These are phyloP conservation scores for Plantago ovata DNA, from an alignment of 257 asterid species.

Conservation along the genomic window DNA sequence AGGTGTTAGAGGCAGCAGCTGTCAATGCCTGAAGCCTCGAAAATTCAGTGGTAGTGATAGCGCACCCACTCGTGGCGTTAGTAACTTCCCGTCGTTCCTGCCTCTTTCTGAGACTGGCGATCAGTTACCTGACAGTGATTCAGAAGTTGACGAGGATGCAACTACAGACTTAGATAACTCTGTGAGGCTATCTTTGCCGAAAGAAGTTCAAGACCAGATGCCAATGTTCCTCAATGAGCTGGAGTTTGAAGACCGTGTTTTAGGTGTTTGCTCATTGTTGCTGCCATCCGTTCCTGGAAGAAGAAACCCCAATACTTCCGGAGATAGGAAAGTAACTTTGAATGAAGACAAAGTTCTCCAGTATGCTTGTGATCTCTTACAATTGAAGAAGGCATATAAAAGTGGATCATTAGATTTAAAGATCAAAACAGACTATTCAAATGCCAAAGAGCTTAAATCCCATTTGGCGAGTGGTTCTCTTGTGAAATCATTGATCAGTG, in stretches of 20 bases:
- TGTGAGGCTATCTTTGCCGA: constrained; percentile 58
- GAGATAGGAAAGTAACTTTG: constrained; percentile 60
- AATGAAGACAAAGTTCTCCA: constrained; percentile 68
- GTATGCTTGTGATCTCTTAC: constrained; percentile 66
- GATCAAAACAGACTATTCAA: constrained; percentile 93
- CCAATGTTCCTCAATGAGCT: constrained; percentile 64
- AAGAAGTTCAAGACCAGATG: constrained; percentile 77
- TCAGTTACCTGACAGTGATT: constrained; percentile 93
- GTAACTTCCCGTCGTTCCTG: constrained; percentile 70
- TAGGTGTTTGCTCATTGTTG: constrained; percentile 68
- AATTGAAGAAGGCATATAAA: constrained; percentile 93
- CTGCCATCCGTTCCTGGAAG: constrained; percentile 66
- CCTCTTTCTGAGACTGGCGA: constrained; percentile 73
- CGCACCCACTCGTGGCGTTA: constrained; percentile 51
- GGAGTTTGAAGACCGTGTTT: constrained; percentile 67
- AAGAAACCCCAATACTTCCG: constrained; percentile 60
- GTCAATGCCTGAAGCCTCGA: constrained; percentile 97
- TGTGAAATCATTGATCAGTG: constrained; percentile 88
- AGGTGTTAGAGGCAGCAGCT: constrained; percentile 94
- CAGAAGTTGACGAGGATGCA: constrained; percentile 83
- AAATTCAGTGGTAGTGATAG: constrained; percentile 62
- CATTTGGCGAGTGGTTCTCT: constrained; percentile 93
- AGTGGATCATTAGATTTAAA: constrained; percentile 97
- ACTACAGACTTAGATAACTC: constrained; percentile 59
- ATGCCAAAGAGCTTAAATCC: constrained; percentile 91